Conservation (phyloP, 495 filamentous ascomycete species). For the Amphirosellinia nigrospora region DNA sequence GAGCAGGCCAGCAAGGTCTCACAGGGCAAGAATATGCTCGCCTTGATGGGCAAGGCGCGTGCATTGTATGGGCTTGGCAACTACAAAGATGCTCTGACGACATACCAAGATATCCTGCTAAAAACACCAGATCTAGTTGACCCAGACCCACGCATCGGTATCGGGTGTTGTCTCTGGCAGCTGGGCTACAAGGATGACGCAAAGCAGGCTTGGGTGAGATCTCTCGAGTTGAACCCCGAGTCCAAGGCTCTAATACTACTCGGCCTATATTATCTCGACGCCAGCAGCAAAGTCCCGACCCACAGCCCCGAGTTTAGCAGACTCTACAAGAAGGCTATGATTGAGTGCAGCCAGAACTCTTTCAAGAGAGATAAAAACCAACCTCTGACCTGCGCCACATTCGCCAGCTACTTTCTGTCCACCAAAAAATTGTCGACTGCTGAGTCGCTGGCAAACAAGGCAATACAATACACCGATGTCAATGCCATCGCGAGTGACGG, state of each 20-base stretch:
- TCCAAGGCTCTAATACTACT: constrained; percentile 93
- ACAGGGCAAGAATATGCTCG: constrained; percentile 85
- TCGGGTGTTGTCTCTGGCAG: constrained; percentile 96
- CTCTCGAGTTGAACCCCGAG: constrained; percentile 82
- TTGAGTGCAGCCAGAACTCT: constrained; percentile 86
- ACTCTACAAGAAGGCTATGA: constrained; percentile 92
- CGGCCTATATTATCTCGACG: constrained; percentile 84
- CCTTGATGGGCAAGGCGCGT: constrained; percentile 82
- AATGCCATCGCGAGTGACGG: constrained; percentile 95
- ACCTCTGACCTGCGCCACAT: constrained; percentile 86
- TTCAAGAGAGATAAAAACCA: constrained; percentile 96
- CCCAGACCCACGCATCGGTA: constrained; percentile 91
- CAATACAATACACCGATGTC: constrained; percentile 93
- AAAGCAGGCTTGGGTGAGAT: constrained; percentile 84
- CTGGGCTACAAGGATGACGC: constrained; percentile 93
- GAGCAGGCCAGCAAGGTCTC: constrained; percentile 89
- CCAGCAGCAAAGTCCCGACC: constrained; percentile 78
- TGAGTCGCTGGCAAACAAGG: constrained; percentile 85
- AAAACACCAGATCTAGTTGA: constrained; percentile 89
- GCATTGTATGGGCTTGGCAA: constrained; percentile 82
- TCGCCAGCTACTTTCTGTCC: constrained; percentile 85
- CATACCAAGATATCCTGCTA: constrained; percentile 83
- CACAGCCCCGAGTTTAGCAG: constrained; percentile 75
- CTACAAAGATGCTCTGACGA: constrained; percentile 78
- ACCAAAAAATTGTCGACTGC: constrained; percentile 77